Evolutionary conservation across 2,329 filamentous ascomycete species (phyloP).

Genomic region (Colletotrichum godetiae): DNA sequence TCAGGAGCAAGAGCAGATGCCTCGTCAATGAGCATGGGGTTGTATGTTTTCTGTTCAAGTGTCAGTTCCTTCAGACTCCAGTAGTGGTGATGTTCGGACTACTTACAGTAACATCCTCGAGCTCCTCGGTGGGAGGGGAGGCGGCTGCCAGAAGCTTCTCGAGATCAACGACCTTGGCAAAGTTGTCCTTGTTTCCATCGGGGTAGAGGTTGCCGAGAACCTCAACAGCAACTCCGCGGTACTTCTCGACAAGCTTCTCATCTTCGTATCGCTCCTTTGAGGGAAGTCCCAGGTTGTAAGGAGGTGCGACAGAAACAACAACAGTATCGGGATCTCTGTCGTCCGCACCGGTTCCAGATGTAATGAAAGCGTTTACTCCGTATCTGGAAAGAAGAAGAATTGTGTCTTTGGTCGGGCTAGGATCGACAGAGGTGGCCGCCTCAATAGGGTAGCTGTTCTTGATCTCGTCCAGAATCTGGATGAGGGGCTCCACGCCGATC

Average conservation of each 20-base stretch:
- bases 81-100: too few relatives aligned
- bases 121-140: conserved; percentile 67
- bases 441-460: conserved; percentile 17
- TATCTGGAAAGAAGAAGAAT: conserved; percentile 59
- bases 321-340: conserved; percentile 53
- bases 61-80: conserved; percentile 32
- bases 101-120: conserved; percentile 67
- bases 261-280: conserved; percentile 72
- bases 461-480: conserved; percentile 61
- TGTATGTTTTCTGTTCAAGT: conserved; percentile 68
- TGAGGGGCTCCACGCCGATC: conserved; percentile 66
- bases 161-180: conserved; percentile 62
- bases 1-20: conserved; percentile 66
- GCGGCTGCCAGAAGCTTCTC: conserved; percentile 71
- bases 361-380: conserved; percentile 53
- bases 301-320: conserved; percentile 54
- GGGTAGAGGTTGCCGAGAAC: conserved; percentile 46
- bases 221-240: conserved; percentile 48
- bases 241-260: conserved; percentile 61
- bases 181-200: conserved; percentile 48
- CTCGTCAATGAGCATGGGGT: conserved; percentile 69
- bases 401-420: conserved; percentile 49
- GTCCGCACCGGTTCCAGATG: conserved; percentile 52
- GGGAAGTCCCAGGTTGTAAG: conserved; percentile 67
- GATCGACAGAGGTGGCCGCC: conserved; percentile 43